phyloP scores from a whole-genome alignment of 2,329 filamentous ascomycete genomes.

The Neofusicoccum ribis region DNA sequence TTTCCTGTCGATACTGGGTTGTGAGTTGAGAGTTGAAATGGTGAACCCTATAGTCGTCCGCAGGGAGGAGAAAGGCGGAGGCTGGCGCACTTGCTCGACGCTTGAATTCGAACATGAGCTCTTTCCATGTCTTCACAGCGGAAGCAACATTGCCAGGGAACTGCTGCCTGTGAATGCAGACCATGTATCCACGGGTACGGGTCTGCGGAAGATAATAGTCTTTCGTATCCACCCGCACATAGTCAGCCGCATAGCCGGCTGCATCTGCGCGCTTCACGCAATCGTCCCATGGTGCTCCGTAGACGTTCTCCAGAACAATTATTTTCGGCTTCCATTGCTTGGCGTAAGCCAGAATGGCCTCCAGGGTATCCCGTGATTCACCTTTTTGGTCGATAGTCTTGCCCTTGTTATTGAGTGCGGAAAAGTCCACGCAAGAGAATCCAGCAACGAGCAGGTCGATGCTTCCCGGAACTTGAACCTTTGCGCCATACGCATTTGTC shows the following conservation, averaged over 20 bases:
- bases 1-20: neutral
- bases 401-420: slow-evolving; percentile 58
- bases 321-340: slow-evolving; percentile 59
- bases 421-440: slow-evolving; percentile 76
- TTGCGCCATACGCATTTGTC: slow-evolving; percentile 67
- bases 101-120: slow-evolving; percentile 49
- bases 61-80: slow-evolving; percentile 60
- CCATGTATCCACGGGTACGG: slow-evolving; percentile 45
- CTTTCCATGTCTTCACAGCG: slow-evolving; percentile 43
- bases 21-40: slow-evolving; percentile 35
- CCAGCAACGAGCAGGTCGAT: slow-evolving; percentile 70
- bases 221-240: slow-evolving; percentile 64
- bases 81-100: slow-evolving; percentile 63
- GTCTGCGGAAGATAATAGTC: slow-evolving; percentile 74
- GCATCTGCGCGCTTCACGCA: slow-evolving; percentile 41
- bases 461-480: slow-evolving; percentile 55
- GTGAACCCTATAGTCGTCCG: slow-evolving; percentile 57
- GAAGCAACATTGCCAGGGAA: slow-evolving; percentile 23
- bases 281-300: slow-evolving; percentile 56
- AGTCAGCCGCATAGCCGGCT: slow-evolving; percentile 58
- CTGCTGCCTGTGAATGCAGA: slow-evolving; percentile 40
- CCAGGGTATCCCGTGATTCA: slow-evolving; percentile 67
- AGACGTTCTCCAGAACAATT: slow-evolving; percentile 73
- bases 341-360: slow-evolving; percentile 60
- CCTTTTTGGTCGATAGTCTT: slow-evolving; percentile 57